These are phyloP conservation scores for Anisogramma anomala DNA, from an alignment of 2,329 filamentous ascomycete species.

Conservation along the genomic window DNA sequence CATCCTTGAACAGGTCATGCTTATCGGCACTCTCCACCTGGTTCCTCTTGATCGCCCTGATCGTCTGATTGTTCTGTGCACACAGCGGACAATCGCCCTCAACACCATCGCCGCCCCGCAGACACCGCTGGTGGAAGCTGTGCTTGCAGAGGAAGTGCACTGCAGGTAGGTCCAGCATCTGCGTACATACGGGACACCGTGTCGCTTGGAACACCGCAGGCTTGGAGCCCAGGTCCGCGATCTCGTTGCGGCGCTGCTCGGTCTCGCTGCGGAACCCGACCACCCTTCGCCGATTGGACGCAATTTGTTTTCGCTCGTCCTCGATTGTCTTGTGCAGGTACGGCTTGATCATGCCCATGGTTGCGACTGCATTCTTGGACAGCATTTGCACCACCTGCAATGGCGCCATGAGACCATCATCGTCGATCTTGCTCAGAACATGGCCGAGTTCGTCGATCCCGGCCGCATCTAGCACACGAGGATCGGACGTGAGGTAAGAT, in stretches of 20 bases:
- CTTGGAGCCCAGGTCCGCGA: constrained; percentile 64
- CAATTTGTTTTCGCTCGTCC: constrained; percentile 78
- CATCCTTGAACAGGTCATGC: constrained; percentile 80
- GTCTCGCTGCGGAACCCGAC: constrained; percentile 77
- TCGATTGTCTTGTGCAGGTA: constrained; percentile 85
- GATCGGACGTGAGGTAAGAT: constrained; percentile 82
- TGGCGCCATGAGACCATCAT: constrained; percentile 86
- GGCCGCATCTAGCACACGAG: constrained; percentile 70
- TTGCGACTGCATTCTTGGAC: constrained; percentile 58
- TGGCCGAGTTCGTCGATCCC: constrained; percentile 68
- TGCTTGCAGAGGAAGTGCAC: constrained; percentile 98
- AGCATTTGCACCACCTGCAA: constrained; percentile 93
- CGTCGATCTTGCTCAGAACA: constrained; percentile 76
- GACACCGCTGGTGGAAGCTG: constrained; percentile 84
- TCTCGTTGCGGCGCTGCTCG: constrained; percentile 63
- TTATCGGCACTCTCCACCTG: constrained; percentile 78
- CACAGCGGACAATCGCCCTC: constrained; percentile 70
- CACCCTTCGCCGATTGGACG: constrained; percentile 66
- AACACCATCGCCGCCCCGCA: constrained; percentile 35
- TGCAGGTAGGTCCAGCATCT: constrained; percentile 69
- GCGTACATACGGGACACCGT: constrained; percentile 71
- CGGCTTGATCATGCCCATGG: constrained; percentile 92
- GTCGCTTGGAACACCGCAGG: constrained; percentile 85
- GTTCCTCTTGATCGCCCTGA: constrained; percentile 72
- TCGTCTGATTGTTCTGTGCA: constrained; percentile 71